Percentiles rank a stretch among this genome's conserved stretches.
phyloP scores from a whole-genome alignment of 768 basidiomycete species.

The Termitomyces eurrhizus region DNA sequence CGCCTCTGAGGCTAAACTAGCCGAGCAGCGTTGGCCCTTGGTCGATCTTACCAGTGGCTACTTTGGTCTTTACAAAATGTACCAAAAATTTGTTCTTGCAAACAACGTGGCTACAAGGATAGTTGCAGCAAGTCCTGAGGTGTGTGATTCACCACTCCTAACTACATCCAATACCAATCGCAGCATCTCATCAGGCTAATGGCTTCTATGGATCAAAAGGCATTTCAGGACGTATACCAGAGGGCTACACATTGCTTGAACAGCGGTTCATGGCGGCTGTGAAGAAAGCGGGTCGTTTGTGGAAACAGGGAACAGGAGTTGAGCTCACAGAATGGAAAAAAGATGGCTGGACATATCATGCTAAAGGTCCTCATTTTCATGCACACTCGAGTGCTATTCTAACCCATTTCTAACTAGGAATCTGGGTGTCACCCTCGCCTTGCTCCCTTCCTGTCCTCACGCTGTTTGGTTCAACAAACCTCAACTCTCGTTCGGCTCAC shows the following conservation, averaged over 20 bases:
- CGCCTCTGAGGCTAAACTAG: not conserved
- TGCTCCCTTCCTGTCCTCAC: slow-evolving; percentile 60
- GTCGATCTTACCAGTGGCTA: slow-evolving; percentile 93
- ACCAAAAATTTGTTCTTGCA: slow-evolving; percentile 68
- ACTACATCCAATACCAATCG: not conserved
- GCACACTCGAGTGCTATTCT: not conserved
- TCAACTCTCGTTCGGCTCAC: slow-evolving; percentile 86
- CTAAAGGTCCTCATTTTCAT: slow-evolving; percentile 67
- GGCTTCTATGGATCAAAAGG: slow-evolving; percentile 91
- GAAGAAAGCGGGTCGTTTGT: slow-evolving; percentile 38
- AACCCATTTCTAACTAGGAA: slow-evolving; percentile 42
- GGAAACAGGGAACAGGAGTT: slow-evolving; percentile 46
- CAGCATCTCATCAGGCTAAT: slow-evolving; percentile 63
- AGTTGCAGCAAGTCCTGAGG: slow-evolving; percentile 85
- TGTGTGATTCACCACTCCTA: slow-evolving; percentile 27
- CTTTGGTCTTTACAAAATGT: slow-evolving; percentile 80
- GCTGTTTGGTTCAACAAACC: slow-evolving; percentile 91
- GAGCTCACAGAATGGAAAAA: slow-evolving; percentile 85
- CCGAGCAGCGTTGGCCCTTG: slow-evolving; percentile 31
- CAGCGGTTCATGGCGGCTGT: slow-evolving; percentile 76
- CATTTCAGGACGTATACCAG: slow-evolving; percentile 90
- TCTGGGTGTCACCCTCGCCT: slow-evolving; percentile 72
- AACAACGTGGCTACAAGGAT: slow-evolving; percentile 61
- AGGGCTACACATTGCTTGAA: slow-evolving; percentile 89
- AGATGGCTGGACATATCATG: slow-evolving; percentile 95